These are phyloP conservation scores for Phytophthora fragariaefolia DNA, from an alignment of 352 stramenopile genomes.

Conservation along the genomic window DNA sequence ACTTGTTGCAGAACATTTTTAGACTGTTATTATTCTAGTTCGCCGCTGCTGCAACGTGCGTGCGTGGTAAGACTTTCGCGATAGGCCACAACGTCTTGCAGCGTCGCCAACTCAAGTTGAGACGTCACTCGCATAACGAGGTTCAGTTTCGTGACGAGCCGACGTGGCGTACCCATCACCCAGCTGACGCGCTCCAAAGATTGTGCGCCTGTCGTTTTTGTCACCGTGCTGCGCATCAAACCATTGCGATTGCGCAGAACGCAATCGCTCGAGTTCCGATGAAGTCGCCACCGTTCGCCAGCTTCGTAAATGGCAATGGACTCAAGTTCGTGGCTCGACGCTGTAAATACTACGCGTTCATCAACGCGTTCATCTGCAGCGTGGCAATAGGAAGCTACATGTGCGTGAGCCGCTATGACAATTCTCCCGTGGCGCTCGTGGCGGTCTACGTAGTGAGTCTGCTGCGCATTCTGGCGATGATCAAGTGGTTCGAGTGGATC, in stretches of 20 bases:
- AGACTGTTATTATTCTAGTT: neutral
- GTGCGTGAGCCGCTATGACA: neutral
- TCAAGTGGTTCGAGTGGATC: constrained; percentile 87
- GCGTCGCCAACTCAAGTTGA: too few relatives aligned
- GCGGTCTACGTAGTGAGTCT: constrained; percentile 55
- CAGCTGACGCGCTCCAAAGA: constrained; percentile 17
- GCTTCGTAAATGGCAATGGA: neutral
- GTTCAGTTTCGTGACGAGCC: constrained; percentile 29
- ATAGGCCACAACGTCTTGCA: too few relatives aligned
- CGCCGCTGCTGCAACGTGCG: too few relatives aligned
- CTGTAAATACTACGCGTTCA: constrained; percentile 82
- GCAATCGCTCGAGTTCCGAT: constrained; percentile 25
- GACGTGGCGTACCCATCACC: constrained; percentile 12
- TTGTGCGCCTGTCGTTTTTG: constrained; percentile 37
- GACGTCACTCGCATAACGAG: constrained; percentile 5
- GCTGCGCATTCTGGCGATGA: constrained; percentile 63
- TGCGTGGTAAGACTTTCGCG: too few relatives aligned
- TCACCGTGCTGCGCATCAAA: constrained; percentile 10
- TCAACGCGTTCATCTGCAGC: constrained; percentile 84
- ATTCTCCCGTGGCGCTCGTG: constrained; percentile 10
- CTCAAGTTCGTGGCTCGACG: constrained; percentile 48
- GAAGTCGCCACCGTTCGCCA: constrained; percentile 16
- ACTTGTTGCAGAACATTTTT: too few relatives aligned
- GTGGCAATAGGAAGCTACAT: constrained; percentile 47
- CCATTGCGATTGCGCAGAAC: neutral